These are phyloP conservation scores for Diaporthe aspalathi DNA, from an alignment of 2,329 filamentous ascomycete species.

Conservation along the genomic window DNA sequence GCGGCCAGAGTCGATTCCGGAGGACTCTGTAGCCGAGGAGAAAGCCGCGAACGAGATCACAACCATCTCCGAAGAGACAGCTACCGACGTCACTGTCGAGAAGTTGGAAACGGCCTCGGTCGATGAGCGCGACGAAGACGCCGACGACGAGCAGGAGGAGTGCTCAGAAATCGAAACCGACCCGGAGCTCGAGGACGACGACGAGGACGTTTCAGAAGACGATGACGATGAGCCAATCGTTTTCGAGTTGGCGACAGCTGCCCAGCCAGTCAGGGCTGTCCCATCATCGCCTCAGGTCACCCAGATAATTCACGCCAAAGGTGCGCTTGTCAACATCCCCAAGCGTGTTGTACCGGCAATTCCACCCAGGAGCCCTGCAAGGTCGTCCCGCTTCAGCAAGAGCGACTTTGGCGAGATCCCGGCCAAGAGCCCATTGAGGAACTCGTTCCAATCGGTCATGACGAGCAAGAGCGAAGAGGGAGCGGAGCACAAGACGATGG, in stretches of 20 bases:
- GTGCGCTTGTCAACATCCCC: conserved; percentile 85
- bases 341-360: conserved; percentile 83
- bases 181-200: conserved; percentile 44
- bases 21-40: conserved; percentile 18
- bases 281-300: conserved; percentile 73
- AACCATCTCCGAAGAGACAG: background rate
- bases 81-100: conserved; percentile 17
- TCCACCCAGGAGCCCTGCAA: conserved; percentile 79
- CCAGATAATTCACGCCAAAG: conserved; percentile 76
- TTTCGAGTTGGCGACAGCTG: conserved; percentile 72
- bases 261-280: conserved; percentile 67
- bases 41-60: conserved; percentile 6
- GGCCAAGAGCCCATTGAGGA: conserved; percentile 62
- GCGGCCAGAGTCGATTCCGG: conserved; percentile 27
- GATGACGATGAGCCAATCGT: conserved; percentile 76
- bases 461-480: conserved; percentile 37
- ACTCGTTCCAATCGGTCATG: conserved; percentile 55
- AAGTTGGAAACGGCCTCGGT: conserved; percentile 42
- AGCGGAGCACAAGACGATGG: conserved; percentile 30
- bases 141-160: conserved; percentile 48
- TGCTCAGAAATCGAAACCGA: conserved; percentile 42
- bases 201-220: conserved; percentile 55
- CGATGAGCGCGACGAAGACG: conserved; percentile 46
- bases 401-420: conserved; percentile 71
- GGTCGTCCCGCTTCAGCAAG: conserved; percentile 65